Percentiles rank a stretch among this genome's conserved stretches.
These are phyloP conservation scores for Colletotrichum sp. DNA, from an alignment of 2,329 filamentous ascomycete genomes.

Conservation along the genomic window DNA sequence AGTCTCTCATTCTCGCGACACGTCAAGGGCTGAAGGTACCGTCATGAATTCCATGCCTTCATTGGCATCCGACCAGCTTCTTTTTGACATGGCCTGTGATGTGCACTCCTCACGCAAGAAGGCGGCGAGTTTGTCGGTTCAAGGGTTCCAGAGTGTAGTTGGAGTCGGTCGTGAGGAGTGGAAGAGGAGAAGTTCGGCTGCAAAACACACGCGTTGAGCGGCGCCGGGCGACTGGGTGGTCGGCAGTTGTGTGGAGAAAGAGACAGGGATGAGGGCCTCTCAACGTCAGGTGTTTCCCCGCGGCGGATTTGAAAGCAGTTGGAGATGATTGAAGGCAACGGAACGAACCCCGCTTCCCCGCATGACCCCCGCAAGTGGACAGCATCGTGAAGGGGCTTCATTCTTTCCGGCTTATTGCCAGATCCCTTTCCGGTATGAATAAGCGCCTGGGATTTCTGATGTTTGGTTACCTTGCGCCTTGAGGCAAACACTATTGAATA, in stretches of 20 bases:
- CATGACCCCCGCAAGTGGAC: neutral
- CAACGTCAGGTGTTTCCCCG: neutral
- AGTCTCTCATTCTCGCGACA: neutral
- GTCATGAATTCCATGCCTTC: conserved; percentile 13
- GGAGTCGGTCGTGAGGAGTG: neutral
- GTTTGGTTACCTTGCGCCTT: neutral
- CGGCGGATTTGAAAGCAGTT: neutral
- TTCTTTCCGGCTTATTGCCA: neutral
- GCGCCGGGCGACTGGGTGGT: neutral
- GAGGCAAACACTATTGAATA: neutral
- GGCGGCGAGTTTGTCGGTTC: neutral
- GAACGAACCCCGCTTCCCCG: neutral
- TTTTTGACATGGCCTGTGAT: conserved; percentile 14
- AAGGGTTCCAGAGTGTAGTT: neutral
- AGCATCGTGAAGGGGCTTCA: neutral
- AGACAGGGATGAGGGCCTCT: neutral
- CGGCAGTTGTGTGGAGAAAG: conserved; percentile 9
- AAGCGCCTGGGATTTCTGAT: neutral
- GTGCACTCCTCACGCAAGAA: neutral
- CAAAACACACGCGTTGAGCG: neutral
- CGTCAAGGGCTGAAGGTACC: neutral
- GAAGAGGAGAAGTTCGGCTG: conserved; percentile 14
- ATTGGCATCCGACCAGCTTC: conserved; percentile 21
- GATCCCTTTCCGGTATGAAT: neutral
- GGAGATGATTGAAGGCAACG: neutral